These are phyloP conservation scores for Rhodamnia rubescens DNA, from an alignment of 345 rosid genomes.

Conservation along the genomic window DNA sequence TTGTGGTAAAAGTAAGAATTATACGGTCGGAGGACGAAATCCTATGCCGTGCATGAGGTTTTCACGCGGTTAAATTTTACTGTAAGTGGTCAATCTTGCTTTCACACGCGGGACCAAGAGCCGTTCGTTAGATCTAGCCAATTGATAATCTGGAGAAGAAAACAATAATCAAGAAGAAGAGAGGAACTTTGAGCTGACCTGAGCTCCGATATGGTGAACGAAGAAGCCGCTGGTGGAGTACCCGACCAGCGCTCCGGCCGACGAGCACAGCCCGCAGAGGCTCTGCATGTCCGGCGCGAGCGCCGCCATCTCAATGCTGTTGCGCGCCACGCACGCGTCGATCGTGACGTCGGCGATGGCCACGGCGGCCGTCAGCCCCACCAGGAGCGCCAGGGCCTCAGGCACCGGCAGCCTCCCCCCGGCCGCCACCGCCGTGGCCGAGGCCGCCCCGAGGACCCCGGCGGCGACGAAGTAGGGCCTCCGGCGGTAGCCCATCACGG, in stretches of 20 bases:
- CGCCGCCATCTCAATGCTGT: conserved; percentile 42
- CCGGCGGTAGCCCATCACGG: conserved; percentile 51
- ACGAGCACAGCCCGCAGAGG: conserved; percentile 69
- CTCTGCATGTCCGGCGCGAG: conserved; percentile 81
- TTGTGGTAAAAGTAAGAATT: too few species aligned
- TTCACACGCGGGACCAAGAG: neutral
- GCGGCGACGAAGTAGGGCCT: conserved; percentile 62
- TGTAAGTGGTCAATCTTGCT: neutral
- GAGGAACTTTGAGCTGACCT: conserved; percentile 17
- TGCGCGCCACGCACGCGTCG: conserved; percentile 79
- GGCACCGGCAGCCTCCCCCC: conserved; percentile 34
- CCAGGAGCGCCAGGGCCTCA: conserved; percentile 46
- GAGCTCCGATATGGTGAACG: conserved; percentile 63
- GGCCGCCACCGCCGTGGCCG: conserved; percentile 38
- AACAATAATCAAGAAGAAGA: neutral
- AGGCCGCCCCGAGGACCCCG: conserved; percentile 48
- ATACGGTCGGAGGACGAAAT: too few species aligned
- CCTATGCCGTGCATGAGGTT: neutral
- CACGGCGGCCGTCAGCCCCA: conserved; percentile 56
- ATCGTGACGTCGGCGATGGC: conserved; percentile 82
- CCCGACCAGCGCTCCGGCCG: conserved; percentile 69
- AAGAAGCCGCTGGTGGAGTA: conserved; percentile 62
- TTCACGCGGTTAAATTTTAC: neutral
- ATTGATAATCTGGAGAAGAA: neutral
- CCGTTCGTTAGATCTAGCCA: neutral